A percentile compares a stretch with the other conserved stretches of the same genome.
Conservation (phyloP, 306 rosid species). For the Crataegus laevigata region DNA sequence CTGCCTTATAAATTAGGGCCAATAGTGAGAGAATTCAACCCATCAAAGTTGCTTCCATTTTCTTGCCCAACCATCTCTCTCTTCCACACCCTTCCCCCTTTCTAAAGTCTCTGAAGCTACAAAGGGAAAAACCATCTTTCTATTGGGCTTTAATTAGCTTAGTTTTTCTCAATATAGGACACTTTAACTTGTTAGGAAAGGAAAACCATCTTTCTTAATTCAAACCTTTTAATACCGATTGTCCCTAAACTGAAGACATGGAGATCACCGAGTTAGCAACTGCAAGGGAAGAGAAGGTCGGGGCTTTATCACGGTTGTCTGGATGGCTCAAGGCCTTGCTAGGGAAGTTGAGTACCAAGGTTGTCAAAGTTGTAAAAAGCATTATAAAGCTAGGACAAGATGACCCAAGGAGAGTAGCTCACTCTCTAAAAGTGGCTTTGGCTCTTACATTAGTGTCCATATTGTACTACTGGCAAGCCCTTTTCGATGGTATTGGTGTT, state of each 20-base stretch:
- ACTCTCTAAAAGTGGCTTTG: conserved; percentile 83
- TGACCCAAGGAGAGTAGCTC: conserved; percentile 80
- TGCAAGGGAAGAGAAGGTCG: conserved; percentile 11
- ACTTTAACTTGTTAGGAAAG: neutral
- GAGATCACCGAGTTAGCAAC: conserved; percentile 32
- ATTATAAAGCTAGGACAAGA: conserved; percentile 62
- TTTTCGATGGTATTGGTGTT: conserved; percentile 72
- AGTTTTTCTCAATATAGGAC: neutral
- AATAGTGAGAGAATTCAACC: neutral
- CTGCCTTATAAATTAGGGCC: conserved; percentile 35
- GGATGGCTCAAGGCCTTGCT: conserved; percentile 28
- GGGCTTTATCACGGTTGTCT: conserved; percentile 3
- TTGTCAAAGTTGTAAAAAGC: conserved; percentile 25
- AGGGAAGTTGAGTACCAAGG: conserved; percentile 28
- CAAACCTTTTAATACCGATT: neutral
- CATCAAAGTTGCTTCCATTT: conserved; percentile 13
- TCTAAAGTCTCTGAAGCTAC: neutral
- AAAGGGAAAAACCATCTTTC: conserved; percentile 3
- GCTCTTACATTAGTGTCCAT: conserved; percentile 84
- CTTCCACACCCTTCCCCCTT: neutral
- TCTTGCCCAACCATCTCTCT: conserved; percentile 18
- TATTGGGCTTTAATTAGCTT: neutral
- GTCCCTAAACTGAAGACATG: conserved; percentile 27
- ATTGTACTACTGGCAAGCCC: conserved; percentile 62
- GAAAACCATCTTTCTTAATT: neutral